Base-by-base conservation (phyloP, 1,139 yeast genomes). In the Geotrichum klebahnii region DNA sequence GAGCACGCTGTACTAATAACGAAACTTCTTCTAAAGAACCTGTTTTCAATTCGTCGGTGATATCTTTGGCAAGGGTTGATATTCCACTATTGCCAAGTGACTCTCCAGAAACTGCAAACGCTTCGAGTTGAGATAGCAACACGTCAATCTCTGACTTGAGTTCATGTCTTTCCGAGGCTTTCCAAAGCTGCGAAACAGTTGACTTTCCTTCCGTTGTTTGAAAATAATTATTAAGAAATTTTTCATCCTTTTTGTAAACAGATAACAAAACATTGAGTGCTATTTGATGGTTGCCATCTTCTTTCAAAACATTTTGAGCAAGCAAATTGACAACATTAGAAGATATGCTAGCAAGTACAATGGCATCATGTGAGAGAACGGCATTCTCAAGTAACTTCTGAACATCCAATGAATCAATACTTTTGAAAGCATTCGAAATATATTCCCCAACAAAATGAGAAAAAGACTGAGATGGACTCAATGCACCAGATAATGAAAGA, bases 121-220 rank as follows among this genome's bases (percentile, higher is more conserved):
- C 20, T 26, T 45, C 50, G 17, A 50, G 29, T 33, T 50, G 29
- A 3, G 19, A 17, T 6, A 50, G 50, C 26, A 45, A 35, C n/a
- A 28, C 32, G 12, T 50, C 53, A 28, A 45, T 36, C 2, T 45
- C 40, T 20, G 46, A 17, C 17, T 32, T 29, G 23, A 39, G 33
- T 16, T 44, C 42, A 35, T 48, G 48, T 14, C 22, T 37, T 35
- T 50, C 53, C 2, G 46, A 46, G 5, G 28, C 42, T 29, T 40
- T 50, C 53, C 53, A 50, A 14, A 50, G 45, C 17, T 48, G 31
- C 16, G 48, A 33, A 28, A 48, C 29, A 3, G 10, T 19, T 6
- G 45, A 5, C 24, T 48, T 48, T n/a, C 52, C 52, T 9, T 38
- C 45, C 2, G 17, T 20, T 10, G 52, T 42, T 20, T 48, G 52